phyloP scores from a whole-genome alignment of 768 basidiomycete genomes.

The Suillus occidentalis region DNA sequence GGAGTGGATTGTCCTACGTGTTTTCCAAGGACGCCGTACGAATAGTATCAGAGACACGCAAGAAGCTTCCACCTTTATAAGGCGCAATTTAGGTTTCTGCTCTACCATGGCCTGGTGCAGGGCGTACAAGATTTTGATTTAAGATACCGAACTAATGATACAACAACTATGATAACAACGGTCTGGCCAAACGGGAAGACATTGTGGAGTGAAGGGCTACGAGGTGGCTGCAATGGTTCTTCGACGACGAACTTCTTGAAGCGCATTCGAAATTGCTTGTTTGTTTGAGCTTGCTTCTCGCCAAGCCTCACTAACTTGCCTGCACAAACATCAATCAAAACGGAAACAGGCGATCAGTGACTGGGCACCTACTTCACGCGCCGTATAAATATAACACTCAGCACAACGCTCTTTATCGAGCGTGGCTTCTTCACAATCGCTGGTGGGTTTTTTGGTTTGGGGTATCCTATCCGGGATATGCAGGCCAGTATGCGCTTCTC shows the following conservation, averaged over 20 bases:
- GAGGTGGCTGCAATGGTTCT: slow-evolving; percentile 31
- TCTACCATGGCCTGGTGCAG: not conserved
- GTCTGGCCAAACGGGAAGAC: slow-evolving; percentile 1
- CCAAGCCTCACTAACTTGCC: slow-evolving; percentile 65
- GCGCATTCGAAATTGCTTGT: slow-evolving; percentile 59
- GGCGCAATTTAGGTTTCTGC: not conserved
- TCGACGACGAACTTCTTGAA: slow-evolving; percentile 67
- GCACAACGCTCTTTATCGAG: slow-evolving; percentile 56
- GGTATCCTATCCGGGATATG: slow-evolving; percentile 74
- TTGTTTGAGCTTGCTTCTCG: slow-evolving; percentile 59
- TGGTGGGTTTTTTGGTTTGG: slow-evolving; percentile 42
- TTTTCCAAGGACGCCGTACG: slow-evolving; percentile 75
- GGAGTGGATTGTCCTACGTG: slow-evolving; percentile 85
- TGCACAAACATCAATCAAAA: slow-evolving; percentile 28
- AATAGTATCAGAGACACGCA: slow-evolving; percentile 44
- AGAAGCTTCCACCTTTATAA: slow-evolving; percentile 29
- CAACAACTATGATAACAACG: slow-evolving; percentile 14
- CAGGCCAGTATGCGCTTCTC: slow-evolving; percentile 73
- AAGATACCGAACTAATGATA: slow-evolving; percentile 17
- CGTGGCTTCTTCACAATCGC: slow-evolving; percentile 40
- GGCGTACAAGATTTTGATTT: slow-evolving; percentile 2
- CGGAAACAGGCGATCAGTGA: not conserved
- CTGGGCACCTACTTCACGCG: slow-evolving; percentile 55
- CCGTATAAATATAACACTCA: slow-evolving; percentile 62
- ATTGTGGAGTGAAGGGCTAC: slow-evolving; percentile 11